These are phyloP conservation scores for Pulveroboletus ravenelii DNA, from an alignment of 768 basidiomycete genomes.

Conservation along the genomic window DNA sequence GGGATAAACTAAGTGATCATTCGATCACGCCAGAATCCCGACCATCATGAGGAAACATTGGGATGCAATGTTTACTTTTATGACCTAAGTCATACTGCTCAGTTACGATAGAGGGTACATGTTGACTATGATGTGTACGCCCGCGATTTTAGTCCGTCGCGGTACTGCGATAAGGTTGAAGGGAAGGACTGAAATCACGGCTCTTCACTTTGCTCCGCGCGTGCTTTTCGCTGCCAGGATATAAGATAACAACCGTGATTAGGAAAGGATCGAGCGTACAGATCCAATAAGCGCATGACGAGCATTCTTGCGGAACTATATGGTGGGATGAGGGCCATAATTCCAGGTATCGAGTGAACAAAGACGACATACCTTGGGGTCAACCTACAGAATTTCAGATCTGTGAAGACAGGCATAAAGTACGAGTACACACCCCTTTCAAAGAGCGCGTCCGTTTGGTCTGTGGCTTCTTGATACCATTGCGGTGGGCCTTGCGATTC, in stretches of 20 bases:
- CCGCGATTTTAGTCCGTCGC: conserved; percentile 2
- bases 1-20: conserved; percentile 20
- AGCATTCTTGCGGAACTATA: conserved; percentile 82
- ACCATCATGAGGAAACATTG: conserved; percentile 1
- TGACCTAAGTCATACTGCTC: conserved; percentile 16
- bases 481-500: conserved; percentile 93
- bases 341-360: neutral
- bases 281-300: conserved; percentile 69
- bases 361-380: conserved; percentile 58
- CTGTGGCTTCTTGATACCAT: conserved; percentile 88
- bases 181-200: conserved; percentile 20
- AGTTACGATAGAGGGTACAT: conserved; percentile 22
- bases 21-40: conserved; percentile 20
- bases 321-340: conserved; percentile 3
- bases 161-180: neutral
- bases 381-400: conserved; percentile 48
- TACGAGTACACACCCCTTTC: conserved; percentile 74
- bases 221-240: conserved; percentile 55
- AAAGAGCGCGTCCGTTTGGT: conserved; percentile 70
- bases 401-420: neutral
- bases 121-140: conserved; percentile 10
- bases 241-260: neutral
- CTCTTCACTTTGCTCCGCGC: conserved; percentile 52
- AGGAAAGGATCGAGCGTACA: conserved; percentile 39
- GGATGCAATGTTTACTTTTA: conserved; percentile 8